Evolutionary conservation across 306 rosid species (phyloP).

Genomic region (Malus sieversii): DNA sequence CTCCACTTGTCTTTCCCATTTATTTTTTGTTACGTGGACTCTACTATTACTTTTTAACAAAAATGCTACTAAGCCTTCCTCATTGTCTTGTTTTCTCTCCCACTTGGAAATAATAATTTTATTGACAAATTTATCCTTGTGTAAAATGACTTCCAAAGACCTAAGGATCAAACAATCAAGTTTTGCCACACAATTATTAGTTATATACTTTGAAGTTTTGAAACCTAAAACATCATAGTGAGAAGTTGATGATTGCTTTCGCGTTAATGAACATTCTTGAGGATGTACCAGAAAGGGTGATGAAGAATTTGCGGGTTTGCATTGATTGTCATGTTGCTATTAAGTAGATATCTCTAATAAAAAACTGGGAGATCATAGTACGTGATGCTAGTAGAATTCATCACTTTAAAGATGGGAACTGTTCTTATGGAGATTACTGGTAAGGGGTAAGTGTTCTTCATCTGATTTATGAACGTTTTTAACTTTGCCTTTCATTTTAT

Average conservation of each 20-base stretch:
- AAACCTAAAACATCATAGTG: slow-evolving; percentile 45
- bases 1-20: too few species aligned
- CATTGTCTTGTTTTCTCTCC: too few species aligned
- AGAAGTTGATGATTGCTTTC: slow-evolving; percentile 75
- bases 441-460: slow-evolving; percentile 4
- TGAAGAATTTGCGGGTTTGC: slow-evolving; percentile 80
- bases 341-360: slow-evolving; percentile 56
- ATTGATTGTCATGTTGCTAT: slow-evolving; percentile 75
- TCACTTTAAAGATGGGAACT: slow-evolving; percentile 65
- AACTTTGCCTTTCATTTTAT: too few species aligned
- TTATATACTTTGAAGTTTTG: too few species aligned
- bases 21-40: too few species aligned
- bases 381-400: slow-evolving; percentile 77
- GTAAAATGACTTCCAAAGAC: too few species aligned
- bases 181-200: too few species aligned
- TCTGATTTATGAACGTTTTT: neutral
- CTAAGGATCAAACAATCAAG: too few species aligned
- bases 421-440: slow-evolving; percentile 87
- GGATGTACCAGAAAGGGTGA: slow-evolving; percentile 62
- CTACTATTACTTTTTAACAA: too few species aligned
- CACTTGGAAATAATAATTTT: too few species aligned
- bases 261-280: slow-evolving; percentile 53
- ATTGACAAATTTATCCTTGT: too few species aligned
- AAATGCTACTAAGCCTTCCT: too few species aligned
- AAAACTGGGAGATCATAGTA: slow-evolving; percentile 42